A percentile compares a stretch with the other conserved stretches of the same genome.
These are phyloP conservation scores for Pontederia crassipes DNA, from an alignment of 176 grass and related monocot genomes.

Conservation along the genomic window DNA sequence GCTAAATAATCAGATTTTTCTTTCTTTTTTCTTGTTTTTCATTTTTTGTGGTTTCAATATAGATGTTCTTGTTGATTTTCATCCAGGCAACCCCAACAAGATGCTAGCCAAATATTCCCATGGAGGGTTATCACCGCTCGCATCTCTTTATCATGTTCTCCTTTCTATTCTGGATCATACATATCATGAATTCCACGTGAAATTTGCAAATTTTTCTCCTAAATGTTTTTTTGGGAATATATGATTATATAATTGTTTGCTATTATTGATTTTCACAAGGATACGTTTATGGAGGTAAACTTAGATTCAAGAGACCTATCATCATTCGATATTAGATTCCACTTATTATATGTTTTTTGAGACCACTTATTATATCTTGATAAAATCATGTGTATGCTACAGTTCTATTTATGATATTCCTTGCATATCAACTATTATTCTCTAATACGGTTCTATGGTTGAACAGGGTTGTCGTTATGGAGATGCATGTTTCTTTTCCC, in stretches of 20 bases:
- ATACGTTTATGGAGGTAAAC: neutral
- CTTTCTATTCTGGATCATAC: neutral
- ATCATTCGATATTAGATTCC: too few relatives aligned
- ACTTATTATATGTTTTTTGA: neutral
- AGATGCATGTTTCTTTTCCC: constrained; percentile 53
- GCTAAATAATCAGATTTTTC: too few relatives aligned
- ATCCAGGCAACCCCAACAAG: too few relatives aligned
- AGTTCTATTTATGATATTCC: neutral
- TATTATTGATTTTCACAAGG: neutral
- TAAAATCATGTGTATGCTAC: neutral
- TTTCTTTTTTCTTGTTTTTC: too few relatives aligned
- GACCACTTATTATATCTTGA: neutral
- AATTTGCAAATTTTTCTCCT: neutral
- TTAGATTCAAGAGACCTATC: too few relatives aligned
- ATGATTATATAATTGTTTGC: neutral
- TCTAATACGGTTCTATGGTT: constrained; percentile 16
- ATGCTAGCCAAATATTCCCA: too few relatives aligned
- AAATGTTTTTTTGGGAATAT: neutral
- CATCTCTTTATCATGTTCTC: too few relatives aligned
- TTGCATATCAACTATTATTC: neutral
- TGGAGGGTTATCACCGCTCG: too few relatives aligned
- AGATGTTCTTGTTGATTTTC: too few relatives aligned
- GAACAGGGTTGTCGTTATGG: constrained; percentile 77
- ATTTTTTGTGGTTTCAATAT: too few relatives aligned
- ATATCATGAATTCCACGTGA: neutral